These are phyloP conservation scores for Aspergillus heteromorphus DNA, from an alignment of 495 filamentous ascomycete species.

Conservation along the genomic window DNA sequence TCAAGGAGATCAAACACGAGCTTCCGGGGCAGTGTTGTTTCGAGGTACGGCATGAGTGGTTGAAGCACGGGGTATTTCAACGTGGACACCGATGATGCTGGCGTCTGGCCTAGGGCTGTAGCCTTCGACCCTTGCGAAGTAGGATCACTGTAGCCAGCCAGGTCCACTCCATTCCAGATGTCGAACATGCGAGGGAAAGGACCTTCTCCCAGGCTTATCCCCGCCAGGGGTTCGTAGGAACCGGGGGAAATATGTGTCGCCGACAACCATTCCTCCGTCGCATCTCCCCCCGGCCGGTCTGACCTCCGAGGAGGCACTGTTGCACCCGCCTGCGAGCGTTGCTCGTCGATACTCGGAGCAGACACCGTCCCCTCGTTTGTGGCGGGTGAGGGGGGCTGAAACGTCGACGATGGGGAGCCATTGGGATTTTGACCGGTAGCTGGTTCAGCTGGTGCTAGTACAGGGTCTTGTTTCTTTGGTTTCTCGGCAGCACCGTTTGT, in stretches of 20 bases:
- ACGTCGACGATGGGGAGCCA: conserved; percentile 26
- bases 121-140: conserved; percentile 16
- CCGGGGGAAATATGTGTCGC: conserved; percentile 36
- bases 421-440: conserved; percentile 18
- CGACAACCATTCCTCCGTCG: conserved; percentile 39
- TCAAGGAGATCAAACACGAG: conserved; percentile 83
- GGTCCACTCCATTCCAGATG: conserved; percentile 32
- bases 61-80: conserved; percentile 81
- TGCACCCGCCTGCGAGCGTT: conserved; percentile 20
- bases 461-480: not conserved
- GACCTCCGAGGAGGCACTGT: conserved; percentile 15
- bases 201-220: conserved; percentile 21
- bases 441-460: conserved; percentile 3
- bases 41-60: conserved; percentile 73
- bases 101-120: conserved; percentile 11
- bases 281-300: conserved; percentile 16
- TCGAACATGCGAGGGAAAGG: conserved; percentile 34
- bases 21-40: conserved; percentile 64
- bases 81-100: conserved; percentile 20
- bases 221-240: conserved; percentile 31
- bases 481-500: conserved; percentile 4
- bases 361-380: conserved; percentile 33
- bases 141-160: conserved; percentile 18
- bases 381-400: conserved; percentile 26
- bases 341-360: conserved; percentile 31